Evolutionary conservation across 2,329 filamentous ascomycete species (phyloP).

Genomic region (Trichoderma sp.): DNA sequence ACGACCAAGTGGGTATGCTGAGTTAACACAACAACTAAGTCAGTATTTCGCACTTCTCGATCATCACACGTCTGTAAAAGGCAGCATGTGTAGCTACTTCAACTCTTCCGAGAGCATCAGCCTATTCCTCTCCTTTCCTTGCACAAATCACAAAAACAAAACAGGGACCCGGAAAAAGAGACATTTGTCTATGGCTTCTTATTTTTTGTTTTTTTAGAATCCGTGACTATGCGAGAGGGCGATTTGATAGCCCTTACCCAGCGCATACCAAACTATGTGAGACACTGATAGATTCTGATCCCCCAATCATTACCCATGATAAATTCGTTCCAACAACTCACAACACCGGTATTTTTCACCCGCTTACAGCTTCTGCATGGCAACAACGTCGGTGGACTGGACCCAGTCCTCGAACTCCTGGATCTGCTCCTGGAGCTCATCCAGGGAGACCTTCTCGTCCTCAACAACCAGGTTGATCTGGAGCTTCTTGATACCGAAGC

Average conservation of each 20-base stretch:
- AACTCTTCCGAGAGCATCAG: not conserved
- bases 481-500: conserved; percentile 98
- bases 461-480: conserved; percentile 98
- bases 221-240: conserved; percentile 19
- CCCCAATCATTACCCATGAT: conserved; percentile 22
- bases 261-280: conserved; percentile 14
- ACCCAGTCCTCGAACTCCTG: conserved; percentile 85
- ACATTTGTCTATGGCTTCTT: conserved; percentile 18
- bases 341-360: not conserved
- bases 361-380: conserved; percentile 87
- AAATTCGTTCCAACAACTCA: conserved; percentile 16
- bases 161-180: not conserved
- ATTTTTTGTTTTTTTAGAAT: conserved; percentile 17
- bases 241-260: conserved; percentile 16
- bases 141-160: not conserved
- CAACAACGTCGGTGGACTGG: conserved; percentile 86
- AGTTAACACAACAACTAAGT: not conserved
- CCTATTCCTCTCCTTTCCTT: not conserved
- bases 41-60: not conserved
- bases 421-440: conserved; percentile 85
- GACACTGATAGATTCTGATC: conserved; percentile 19
- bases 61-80: not conserved
- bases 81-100: rapidly evolving
- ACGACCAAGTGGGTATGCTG: no score
- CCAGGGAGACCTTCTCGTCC: conserved; percentile 89